Percentiles rank a stretch among this genome's conserved stretches.
phyloP scores from a whole-genome alignment of 108 stramenopile genomes.

The Epipyxis sp. region DNA sequence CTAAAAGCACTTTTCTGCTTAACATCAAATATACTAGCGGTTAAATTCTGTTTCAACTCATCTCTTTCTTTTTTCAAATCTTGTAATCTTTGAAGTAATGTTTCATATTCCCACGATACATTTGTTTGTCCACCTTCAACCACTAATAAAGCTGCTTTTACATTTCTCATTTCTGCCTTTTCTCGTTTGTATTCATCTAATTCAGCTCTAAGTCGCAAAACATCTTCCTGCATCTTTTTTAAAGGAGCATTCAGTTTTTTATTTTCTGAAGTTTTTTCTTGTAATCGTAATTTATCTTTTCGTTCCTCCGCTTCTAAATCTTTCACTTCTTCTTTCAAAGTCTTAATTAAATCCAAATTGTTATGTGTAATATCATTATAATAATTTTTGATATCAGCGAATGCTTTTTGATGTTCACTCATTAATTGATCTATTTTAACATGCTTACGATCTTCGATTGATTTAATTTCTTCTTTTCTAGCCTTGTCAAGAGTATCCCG shows the following conservation, averaged over 20 bases:
- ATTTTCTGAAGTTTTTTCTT: slow-evolving; percentile 61
- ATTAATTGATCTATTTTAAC: slow-evolving; percentile 56
- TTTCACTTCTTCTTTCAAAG: slow-evolving; percentile 58
- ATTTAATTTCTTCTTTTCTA: slow-evolving; percentile 52
- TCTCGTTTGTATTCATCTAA: slow-evolving; percentile 54
- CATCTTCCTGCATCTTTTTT: slow-evolving; percentile 52
- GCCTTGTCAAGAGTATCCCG: slow-evolving; percentile 54
- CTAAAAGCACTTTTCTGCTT: slow-evolving; percentile 69
- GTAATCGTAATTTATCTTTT: slow-evolving; percentile 58
- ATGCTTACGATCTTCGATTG: slow-evolving; percentile 56
- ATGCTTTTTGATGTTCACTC: slow-evolving; percentile 62
- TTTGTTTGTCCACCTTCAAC: slow-evolving; percentile 47
- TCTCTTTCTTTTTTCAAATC: slow-evolving; percentile 47
- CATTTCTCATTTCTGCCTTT: slow-evolving; percentile 47
- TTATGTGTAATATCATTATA: slow-evolving; percentile 71
- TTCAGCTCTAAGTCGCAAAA: slow-evolving; percentile 47
- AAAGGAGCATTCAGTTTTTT: slow-evolving; percentile 61
- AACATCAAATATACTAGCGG: slow-evolving; percentile 53
- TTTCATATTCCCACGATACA: slow-evolving; percentile 61
- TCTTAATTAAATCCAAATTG: slow-evolving; percentile 67
- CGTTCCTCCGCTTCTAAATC: slow-evolving; percentile 58
- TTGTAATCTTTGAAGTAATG: slow-evolving; percentile 50
- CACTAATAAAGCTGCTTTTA: slow-evolving; percentile 48
- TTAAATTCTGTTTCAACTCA: slow-evolving; percentile 47
- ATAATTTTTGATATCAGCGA: slow-evolving; percentile 66